Percentiles rank a stretch among this genome's conserved stretches.
phyloP scores from a whole-genome alignment of 2,329 filamentous ascomycete genomes.

The Coniella vitis region DNA sequence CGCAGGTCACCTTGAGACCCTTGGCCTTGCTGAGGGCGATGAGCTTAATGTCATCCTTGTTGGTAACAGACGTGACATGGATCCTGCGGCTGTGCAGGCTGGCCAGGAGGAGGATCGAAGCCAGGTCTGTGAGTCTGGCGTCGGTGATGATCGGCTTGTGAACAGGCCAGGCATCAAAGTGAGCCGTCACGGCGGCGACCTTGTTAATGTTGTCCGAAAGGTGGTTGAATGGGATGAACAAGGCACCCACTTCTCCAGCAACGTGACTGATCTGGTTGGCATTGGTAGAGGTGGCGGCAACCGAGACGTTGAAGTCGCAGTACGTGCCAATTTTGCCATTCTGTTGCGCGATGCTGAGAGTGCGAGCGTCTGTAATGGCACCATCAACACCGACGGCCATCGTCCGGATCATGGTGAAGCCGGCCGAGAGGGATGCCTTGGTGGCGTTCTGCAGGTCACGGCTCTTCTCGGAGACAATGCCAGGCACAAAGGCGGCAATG shows the following conservation, averaged over 20 bases:
- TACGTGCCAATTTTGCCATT: slow-evolving; percentile 61
- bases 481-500: slow-evolving; percentile 72
- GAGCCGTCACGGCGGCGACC: slow-evolving; percentile 69
- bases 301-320: slow-evolving; percentile 76
- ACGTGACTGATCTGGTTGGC: slow-evolving; percentile 68
- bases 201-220: slow-evolving; percentile 78
- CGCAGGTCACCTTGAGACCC: slow-evolving; percentile 75
- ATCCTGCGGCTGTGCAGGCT: slow-evolving; percentile 73
- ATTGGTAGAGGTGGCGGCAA: slow-evolving; percentile 67
- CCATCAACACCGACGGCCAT: slow-evolving; percentile 70
- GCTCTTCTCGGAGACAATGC: slow-evolving; percentile 57
- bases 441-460: slow-evolving; percentile 63
- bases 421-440: slow-evolving; percentile 65
- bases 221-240: slow-evolving; percentile 80
- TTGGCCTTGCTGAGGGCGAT: slow-evolving; percentile 75
- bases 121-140: slow-evolving; percentile 72
- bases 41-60: slow-evolving; percentile 70
- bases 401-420: slow-evolving; percentile 74
- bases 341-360: slow-evolving; percentile 64
- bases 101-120: slow-evolving; percentile 71
- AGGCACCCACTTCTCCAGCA: slow-evolving; percentile 66
- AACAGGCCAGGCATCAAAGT: slow-evolving; percentile 71
- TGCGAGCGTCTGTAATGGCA: slow-evolving; percentile 64
- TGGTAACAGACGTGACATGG: slow-evolving; percentile 75
- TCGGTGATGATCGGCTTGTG: slow-evolving; percentile 78